Evolutionary conservation across 257 asterid genomes (phyloP).

Genomic region (Leonotis leonurus): DNA sequence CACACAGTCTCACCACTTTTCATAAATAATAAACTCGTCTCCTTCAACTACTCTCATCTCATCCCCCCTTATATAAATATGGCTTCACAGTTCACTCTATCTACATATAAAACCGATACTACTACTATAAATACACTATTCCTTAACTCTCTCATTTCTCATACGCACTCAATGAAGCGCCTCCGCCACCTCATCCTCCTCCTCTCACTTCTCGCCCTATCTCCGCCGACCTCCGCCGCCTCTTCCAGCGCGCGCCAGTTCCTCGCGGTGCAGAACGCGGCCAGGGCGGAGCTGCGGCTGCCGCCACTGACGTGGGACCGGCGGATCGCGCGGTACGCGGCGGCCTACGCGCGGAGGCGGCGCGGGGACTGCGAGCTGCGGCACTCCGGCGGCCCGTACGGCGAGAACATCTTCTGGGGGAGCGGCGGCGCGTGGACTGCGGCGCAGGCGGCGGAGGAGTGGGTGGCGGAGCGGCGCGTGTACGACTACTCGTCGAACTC

Average conservation of each 20-base stretch:
- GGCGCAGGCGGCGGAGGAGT: slow-evolving; percentile 33
- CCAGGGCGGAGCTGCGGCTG: slow-evolving; percentile 24
- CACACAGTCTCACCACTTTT: slow-evolving; percentile 1
- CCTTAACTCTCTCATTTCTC: neutral
- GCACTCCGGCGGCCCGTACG: slow-evolving; percentile 40
- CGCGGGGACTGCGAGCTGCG: slow-evolving; percentile 29
- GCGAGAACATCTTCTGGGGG: slow-evolving; percentile 49
- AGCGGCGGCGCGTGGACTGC: slow-evolving; percentile 38
- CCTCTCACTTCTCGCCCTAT: neutral
- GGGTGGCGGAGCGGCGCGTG: slow-evolving; percentile 31
- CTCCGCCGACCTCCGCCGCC: neutral
- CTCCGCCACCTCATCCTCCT: neutral
- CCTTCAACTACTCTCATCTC: slow-evolving; percentile 13
- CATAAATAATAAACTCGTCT: slow-evolving; percentile 1
- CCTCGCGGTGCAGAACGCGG: slow-evolving; percentile 27
- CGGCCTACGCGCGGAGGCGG: slow-evolving; percentile 20
- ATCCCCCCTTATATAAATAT: slow-evolving; percentile 2
- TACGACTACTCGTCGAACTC: slow-evolving; percentile 32
- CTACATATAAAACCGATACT: neutral
- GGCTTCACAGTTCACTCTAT: too few species aligned
- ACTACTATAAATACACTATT: neutral
- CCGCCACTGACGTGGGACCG: slow-evolving; percentile 33
- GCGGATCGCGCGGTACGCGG: slow-evolving; percentile 18
- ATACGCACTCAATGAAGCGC: neutral
- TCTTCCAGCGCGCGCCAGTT: slow-evolving; percentile 15